Conservation (phyloP, 352 stramenopile species). For the Phytophthora pini region DNA sequence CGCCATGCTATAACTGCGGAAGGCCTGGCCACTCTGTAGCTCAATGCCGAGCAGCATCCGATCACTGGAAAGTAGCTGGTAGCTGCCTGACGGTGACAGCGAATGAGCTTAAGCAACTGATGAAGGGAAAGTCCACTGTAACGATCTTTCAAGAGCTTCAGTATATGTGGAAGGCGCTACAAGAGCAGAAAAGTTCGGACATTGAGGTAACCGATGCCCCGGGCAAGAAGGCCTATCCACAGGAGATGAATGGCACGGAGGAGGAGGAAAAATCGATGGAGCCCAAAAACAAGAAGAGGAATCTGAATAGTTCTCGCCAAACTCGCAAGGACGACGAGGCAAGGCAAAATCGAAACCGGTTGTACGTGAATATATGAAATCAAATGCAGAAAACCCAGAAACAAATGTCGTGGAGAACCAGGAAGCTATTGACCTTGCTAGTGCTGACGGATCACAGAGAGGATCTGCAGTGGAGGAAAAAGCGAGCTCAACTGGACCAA, state of each 20-base stretch:
- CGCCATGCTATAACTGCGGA: conserved; percentile 10
- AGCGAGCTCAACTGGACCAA: no score
- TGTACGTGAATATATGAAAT: not conserved
- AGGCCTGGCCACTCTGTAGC: not conserved
- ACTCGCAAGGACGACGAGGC: no score
- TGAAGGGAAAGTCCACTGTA: not conserved
- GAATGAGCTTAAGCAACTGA: not conserved
- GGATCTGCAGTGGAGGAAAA: no score
- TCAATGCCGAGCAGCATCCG: not conserved
- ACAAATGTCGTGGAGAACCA: not conserved
- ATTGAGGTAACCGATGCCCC: no score
- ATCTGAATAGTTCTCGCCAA: no score
- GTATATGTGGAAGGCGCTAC: not conserved
- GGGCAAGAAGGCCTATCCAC: no score
- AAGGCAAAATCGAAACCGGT: no score
- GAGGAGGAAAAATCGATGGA: no score
- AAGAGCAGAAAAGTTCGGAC: not conserved
- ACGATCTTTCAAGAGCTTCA: conserved; percentile 11
- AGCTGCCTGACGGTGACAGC: not conserved
- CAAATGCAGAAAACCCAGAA: not conserved
- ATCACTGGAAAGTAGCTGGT: not conserved
- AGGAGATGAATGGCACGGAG: no score
- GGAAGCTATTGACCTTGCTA: no score
- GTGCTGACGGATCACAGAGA: not conserved
- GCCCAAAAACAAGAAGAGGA: no score